These are phyloP conservation scores for Neonectria neomacrospora DNA, from an alignment of 2,329 filamentous ascomycete genomes.

Conservation along the genomic window DNA sequence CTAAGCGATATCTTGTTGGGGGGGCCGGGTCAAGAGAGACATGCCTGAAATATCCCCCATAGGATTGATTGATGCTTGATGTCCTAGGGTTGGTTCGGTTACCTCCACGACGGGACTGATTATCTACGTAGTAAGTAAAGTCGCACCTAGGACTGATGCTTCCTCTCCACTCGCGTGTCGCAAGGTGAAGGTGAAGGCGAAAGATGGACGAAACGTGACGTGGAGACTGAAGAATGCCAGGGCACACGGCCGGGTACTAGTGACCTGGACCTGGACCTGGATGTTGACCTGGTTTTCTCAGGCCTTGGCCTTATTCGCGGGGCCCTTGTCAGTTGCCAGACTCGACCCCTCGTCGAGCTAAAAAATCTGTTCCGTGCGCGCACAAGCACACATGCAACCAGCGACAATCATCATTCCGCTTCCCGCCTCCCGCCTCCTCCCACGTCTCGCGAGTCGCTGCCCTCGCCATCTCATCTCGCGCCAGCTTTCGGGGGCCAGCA, in stretches of 20 bases:
- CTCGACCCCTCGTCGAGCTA: slow-evolving; percentile 11
- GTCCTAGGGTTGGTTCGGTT: background rate
- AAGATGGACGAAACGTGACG: slow-evolving; percentile 1
- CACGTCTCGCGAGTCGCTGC: slow-evolving; percentile 6
- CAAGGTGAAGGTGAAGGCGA: background rate
- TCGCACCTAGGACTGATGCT: background rate
- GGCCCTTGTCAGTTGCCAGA: background rate
- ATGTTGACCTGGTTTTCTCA: background rate
- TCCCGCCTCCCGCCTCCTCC: slow-evolving; percentile 10
- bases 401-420: slow-evolving; percentile 16
- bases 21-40: background rate
- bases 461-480: slow-evolving; percentile 1
- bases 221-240: background rate
- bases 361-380: slow-evolving; percentile 24
- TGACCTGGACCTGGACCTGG: background rate
- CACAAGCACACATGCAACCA: slow-evolving; percentile 14
- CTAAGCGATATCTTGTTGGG: background rate
- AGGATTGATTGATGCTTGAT: background rate
- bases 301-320: background rate
- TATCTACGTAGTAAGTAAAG: background rate
- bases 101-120: background rate
- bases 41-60: background rate
- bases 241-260: background rate
- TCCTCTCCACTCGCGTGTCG: no score
- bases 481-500: slow-evolving; percentile 8